A percentile compares a stretch with the other conserved stretches of the same genome.
Evolutionary conservation across 2,329 filamentous ascomycete genomes (phyloP).

Genomic region (Curvularia sp.): DNA sequence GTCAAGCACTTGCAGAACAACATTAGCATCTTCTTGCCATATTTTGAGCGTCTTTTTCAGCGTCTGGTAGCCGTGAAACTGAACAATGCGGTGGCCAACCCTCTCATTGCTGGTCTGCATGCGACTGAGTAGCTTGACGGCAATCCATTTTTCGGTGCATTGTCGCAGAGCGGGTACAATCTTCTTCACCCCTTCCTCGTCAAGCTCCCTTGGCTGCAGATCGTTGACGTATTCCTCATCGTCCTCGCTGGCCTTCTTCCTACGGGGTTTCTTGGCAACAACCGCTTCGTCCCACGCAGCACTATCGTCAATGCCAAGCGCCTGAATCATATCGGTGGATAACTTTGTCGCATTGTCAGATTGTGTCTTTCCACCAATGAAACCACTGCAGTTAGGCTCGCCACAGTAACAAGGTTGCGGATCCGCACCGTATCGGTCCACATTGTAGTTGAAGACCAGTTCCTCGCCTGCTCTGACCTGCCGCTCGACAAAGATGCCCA

Average conservation of each 20-base stretch:
- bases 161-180: conserved; percentile 97
- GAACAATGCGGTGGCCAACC: conserved; percentile 86
- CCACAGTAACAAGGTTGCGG: conserved; percentile 97
- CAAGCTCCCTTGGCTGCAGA: conserved; percentile 77
- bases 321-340: conserved; percentile 87
- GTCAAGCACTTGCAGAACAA: conserved; percentile 86
- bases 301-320: conserved; percentile 90
- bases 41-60: conserved; percentile 84
- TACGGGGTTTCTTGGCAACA: conserved; percentile 86
- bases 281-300: conserved; percentile 86
- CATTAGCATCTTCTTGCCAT: conserved; percentile 88
- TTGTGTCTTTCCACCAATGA: conserved; percentile 96
- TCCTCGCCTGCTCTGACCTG: conserved; percentile 88
- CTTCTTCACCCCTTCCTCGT: conserved; percentile 85
- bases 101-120: conserved; percentile 87
- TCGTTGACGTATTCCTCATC: conserved; percentile 96
- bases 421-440: conserved; percentile 95
- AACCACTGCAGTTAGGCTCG: conserved; percentile 92
- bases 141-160: conserved; percentile 99
- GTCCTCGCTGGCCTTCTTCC: conserved; percentile 89
- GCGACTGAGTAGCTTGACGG: conserved; percentile 88
- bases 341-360: conserved; percentile 94
- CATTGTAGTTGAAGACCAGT: conserved; percentile 98
- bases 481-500: conserved; percentile 96
- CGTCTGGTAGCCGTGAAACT: conserved; percentile 97